A percentile compares a stretch with the other conserved stretches of the same genome.
These are phyloP conservation scores for Erysimum pusillum DNA, from an alignment of 441 rosid genomes.

Conservation along the genomic window DNA sequence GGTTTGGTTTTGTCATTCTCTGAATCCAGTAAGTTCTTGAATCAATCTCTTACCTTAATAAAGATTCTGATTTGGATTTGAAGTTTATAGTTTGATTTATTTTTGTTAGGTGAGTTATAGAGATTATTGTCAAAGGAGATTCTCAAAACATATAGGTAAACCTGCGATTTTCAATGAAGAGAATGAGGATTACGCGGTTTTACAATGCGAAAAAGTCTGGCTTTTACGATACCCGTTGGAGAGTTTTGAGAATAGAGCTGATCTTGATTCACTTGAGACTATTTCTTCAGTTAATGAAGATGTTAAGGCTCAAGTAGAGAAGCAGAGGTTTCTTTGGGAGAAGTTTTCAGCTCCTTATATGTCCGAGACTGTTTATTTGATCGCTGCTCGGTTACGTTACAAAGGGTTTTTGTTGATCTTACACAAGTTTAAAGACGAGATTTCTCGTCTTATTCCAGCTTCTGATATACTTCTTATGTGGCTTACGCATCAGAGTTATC, in stretches of 20 bases:
- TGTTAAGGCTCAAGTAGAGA: slow-evolving; percentile 56
- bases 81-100: neutral
- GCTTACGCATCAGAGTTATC: slow-evolving; percentile 90
- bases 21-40: slow-evolving; percentile 71
- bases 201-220: slow-evolving; percentile 80
- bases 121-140: slow-evolving; percentile 72
- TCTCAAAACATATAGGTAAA: slow-evolving; percentile 80
- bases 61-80: slow-evolving; percentile 9
- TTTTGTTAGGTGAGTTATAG: slow-evolving; percentile 64
- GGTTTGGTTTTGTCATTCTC: slow-evolving; percentile 94
- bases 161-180: slow-evolving; percentile 74
- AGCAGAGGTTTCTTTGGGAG: slow-evolving; percentile 54
- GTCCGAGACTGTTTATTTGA: slow-evolving; percentile 72
- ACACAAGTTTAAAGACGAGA: slow-evolving; percentile 55
- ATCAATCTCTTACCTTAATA: neutral
- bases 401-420: slow-evolving; percentile 69
- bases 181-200: slow-evolving; percentile 80
- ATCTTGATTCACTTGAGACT: slow-evolving; percentile 45
- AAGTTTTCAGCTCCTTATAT: slow-evolving; percentile 75
- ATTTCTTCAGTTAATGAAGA: slow-evolving; percentile 48
- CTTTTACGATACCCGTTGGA: slow-evolving; percentile 60
- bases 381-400: slow-evolving; percentile 79
- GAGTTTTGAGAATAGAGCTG: slow-evolving; percentile 75
- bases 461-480: slow-evolving; percentile 78
- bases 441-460: slow-evolving; percentile 66